These are phyloP conservation scores for Prunus mume DNA, from an alignment of 306 rosid genomes.

Conservation along the genomic window DNA sequence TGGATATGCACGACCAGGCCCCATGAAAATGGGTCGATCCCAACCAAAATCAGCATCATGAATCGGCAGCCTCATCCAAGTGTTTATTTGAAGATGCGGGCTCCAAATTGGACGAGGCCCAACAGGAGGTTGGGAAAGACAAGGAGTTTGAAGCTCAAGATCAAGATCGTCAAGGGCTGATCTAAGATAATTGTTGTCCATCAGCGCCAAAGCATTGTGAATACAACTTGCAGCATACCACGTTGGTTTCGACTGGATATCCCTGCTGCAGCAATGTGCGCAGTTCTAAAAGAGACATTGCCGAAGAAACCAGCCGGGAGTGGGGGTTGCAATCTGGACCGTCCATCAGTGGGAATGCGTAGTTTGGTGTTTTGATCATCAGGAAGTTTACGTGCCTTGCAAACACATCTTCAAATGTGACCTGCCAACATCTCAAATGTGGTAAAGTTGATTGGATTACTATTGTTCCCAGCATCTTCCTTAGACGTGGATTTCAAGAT, in stretches of 20 bases:
- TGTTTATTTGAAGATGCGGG: constrained; percentile 66
- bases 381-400: too few relatives aligned
- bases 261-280: neutral
- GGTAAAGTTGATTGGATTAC: too few relatives aligned
- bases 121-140: constrained; percentile 42
- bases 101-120: constrained; percentile 50
- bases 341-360: too few relatives aligned
- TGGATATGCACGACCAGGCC: constrained; percentile 56
- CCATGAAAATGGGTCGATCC: constrained; percentile 79
- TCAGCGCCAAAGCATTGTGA: constrained; percentile 44
- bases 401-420: too few relatives aligned
- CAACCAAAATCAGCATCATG: constrained; percentile 80
- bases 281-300: too few relatives aligned
- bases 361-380: too few relatives aligned
- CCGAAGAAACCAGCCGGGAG: too few relatives aligned
- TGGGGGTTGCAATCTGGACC: too few relatives aligned
- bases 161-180: constrained; percentile 54
- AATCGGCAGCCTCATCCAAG: constrained; percentile 62
- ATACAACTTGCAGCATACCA: constrained; percentile 69
- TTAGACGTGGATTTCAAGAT: too few relatives aligned
- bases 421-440: too few relatives aligned
- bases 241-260: constrained; percentile 57
- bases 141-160: constrained; percentile 54
- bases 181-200: constrained; percentile 61
- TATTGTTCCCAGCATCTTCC: too few relatives aligned